phyloP scores from a whole-genome alignment of 352 stramenopile genomes.

The Pythium grandisporangium region DNA sequence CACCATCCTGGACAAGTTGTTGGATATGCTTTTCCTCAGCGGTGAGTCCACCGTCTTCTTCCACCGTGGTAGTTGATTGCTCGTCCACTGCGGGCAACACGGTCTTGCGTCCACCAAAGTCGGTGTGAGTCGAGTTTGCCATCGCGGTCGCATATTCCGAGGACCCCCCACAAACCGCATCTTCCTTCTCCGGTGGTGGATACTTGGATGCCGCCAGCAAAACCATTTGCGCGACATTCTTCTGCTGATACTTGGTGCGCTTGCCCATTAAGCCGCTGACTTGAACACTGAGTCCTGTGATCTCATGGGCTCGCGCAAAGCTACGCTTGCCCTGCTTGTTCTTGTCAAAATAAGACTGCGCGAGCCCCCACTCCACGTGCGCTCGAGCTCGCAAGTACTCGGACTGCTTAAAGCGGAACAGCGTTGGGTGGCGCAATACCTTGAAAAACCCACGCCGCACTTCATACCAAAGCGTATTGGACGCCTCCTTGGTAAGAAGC shows the following conservation, averaged over 20 bases:
- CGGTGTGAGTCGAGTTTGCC: conserved; percentile 44
- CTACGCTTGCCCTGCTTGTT: conserved; percentile 84
- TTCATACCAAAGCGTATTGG: conserved; percentile 76
- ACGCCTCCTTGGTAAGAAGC: conserved; percentile 47
- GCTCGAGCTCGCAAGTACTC: conserved; percentile 60
- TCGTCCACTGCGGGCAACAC: too few species aligned
- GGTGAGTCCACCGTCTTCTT: conserved; percentile 29
- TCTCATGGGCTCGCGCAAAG: conserved; percentile 81
- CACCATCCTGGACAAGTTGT: conserved; percentile 47
- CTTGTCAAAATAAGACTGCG: conserved; percentile 89
- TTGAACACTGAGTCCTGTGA: conserved; percentile 76
- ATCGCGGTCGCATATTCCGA: conserved; percentile 49
- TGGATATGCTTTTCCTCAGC: conserved; percentile 44
- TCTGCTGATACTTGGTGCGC: conserved; percentile 93
- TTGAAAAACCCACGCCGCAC: conserved; percentile 45
- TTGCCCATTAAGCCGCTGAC: conserved; percentile 91
- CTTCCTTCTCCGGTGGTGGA: conserved; percentile 19
- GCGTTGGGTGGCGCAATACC: conserved; percentile 19
- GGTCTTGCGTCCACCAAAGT: conserved; percentile 55
- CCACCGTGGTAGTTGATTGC: too few species aligned
- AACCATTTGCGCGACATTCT: conserved; percentile 87
- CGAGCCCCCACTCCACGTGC: conserved; percentile 91
- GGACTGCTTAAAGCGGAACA: conserved; percentile 28
- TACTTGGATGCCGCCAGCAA: conserved; percentile 62
- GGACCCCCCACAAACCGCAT: too few species aligned